Evolutionary conservation across 768 basidiomycete genomes (phyloP), one percentile per base, ranked within the genome.

Genomic region (Pilatotrama ljubarskyi): DNA sequence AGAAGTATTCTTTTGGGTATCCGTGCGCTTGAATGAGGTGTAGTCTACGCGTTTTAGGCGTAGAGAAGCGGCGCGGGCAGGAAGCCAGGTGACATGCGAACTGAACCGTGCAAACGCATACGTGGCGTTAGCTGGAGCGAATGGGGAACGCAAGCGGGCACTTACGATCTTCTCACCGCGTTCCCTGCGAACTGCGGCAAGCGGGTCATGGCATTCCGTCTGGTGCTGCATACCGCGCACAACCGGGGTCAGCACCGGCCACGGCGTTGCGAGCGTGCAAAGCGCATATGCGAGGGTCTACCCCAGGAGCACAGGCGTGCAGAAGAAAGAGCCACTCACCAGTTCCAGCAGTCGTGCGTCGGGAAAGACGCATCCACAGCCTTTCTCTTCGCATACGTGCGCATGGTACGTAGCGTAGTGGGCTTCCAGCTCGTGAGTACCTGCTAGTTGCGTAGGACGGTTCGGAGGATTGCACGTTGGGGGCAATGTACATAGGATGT

Each of bases 1-100:
- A 96, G 74, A 93, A 95, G 72, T 88, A 96, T 68, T 94, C 84
- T 69, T 91, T 91, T 5, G 93, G 93, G 69, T 88, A 96, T 51
- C 80, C 84, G 66, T 96, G 94, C 14, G 79, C 83, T 66, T 87
- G 80, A 46, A 95, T 91, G 52, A 96, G 81, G 75, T 95, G 94
- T 43, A 90, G 77, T 22, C 94, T 77, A 17, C 94, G 81, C 15
- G 83, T 74, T 72, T 90, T 93, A 0, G 93, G 94, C 1, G 83
- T 87, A 8, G 74, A 68, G 70, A 94, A 95, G 11, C 78, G 66
- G 53, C 83, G 80, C 40, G 79, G 67, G 72, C 89, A 88, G 2
- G 79, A 74, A 11, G 74, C 68, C 62, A 93, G 75, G 72, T 90
- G 87, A 66, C 94, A 96, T 52, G 87, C 85, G 70, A 95, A 95